Conservation (phyloP, 202 grass and related monocot species). For the Schoenoplectus triqueter region DNA sequence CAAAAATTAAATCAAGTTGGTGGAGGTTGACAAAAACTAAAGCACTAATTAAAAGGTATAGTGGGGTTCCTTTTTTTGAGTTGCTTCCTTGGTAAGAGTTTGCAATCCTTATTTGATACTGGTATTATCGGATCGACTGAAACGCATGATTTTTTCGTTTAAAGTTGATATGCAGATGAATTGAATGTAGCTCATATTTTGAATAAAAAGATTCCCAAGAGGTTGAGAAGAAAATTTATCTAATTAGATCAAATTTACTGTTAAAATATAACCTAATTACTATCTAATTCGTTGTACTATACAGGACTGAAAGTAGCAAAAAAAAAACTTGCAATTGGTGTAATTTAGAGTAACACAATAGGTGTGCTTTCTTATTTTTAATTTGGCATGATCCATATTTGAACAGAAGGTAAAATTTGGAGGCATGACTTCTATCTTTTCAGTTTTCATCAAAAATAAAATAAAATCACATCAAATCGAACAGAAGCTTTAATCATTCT, state of each 20-base stretch:
- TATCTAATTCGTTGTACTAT: too few species aligned
- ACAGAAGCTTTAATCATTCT: too few species aligned
- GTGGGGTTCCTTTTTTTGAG: constrained; percentile 29
- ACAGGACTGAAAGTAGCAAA: too few species aligned
- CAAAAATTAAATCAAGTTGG: constrained; percentile 35
- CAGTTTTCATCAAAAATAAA: too few species aligned
- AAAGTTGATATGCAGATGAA: neutral
- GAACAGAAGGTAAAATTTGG: too few species aligned
- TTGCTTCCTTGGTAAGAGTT: constrained; percentile 28
- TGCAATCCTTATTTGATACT: neutral
- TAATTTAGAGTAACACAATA: too few species aligned
- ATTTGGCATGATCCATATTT: too few species aligned
- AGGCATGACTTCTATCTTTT: too few species aligned
- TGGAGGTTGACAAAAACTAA: constrained; percentile 38
- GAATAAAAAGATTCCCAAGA: neutral
- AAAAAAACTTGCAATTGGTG: too few species aligned
- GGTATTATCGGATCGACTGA: neutral
- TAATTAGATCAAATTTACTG: neutral
- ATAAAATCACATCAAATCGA: too few species aligned
- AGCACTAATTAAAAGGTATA: constrained; percentile 26
- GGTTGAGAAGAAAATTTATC: neutral
- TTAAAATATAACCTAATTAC: neutral
- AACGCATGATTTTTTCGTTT: neutral
- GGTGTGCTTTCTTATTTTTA: too few species aligned
- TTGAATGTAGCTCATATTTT: neutral